Base-by-base conservation (phyloP, 257 asterid genomes). In the Nicotiana tabacum region DNA sequence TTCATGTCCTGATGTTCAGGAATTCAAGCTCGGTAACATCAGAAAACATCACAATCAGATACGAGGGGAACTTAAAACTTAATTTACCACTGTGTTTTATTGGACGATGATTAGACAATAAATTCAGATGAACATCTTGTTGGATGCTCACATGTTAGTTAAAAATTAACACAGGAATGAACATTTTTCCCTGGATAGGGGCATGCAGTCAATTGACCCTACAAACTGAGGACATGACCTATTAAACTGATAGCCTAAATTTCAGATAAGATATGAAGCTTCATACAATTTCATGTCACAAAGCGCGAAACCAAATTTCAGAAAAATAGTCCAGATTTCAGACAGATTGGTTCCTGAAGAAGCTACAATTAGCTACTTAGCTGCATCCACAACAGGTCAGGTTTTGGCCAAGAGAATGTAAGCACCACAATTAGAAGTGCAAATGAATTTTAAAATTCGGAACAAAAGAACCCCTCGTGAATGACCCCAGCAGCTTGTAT, bases 1-100 rank as follows among this genome's bases (percentile, higher is more conserved):
- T 61, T 48, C 69, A 83, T 51, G 27, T 83, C 77, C 76, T 74
- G 24, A 74, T 27, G 39, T 74, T 46, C 79, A 6, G 72, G 55
- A 86, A 77, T 51, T 27, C 61, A 48, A 74, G 62, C 58, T 46
- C 27, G 48, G 27, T 4, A 74, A 48, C 79, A 24, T 72, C 48
- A 48, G 37, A 72, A 24, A 72, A 24, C 79, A 74, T 43, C 79
- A 74, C 79, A 70, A 70, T 1, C 60, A 46, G 62, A 48, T 24
- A 74, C 8, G 15, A 27, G 39, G 7, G 24, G 4, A 74, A 48
- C 61, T 27, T 48, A 48, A 21, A 74, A 13, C 27, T 24, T 74
- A 70, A 13, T 35, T n/a, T 43, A 43, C 18, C 60, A 12, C n/a
- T n/a, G n/a, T 21, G 24, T 43, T n/a, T 33, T 37, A 37, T 11